Evolutionary conservation across 768 basidiomycete species (phyloP), one percentile per base, ranked within the genome.

Genomic region (Leccinum uliginosum): DNA sequence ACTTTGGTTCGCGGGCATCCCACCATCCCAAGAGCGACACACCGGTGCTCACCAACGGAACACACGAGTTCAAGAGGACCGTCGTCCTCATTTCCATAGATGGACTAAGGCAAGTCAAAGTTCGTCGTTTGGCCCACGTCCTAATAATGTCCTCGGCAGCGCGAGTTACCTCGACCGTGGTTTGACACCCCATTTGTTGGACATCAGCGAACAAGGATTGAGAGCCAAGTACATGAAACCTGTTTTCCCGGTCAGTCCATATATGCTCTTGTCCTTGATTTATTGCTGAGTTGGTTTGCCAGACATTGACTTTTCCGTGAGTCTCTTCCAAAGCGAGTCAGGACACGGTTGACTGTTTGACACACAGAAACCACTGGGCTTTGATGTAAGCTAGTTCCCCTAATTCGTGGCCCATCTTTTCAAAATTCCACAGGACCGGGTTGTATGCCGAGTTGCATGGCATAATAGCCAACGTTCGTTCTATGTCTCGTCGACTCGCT

Each of bases 241-340:
- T n/a, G 70, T 93, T 7, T 95, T 95, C 62, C 94, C 94, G 6
- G 91, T 91, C 59, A 63, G 85, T 74, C 84, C 47, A 61, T 78
- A 68, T 78, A 68, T 9, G 62, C 12, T 23, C 3, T 40, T 50
- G 9, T 51, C 6, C 23, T 46, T 23, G 23, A 4, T 48, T 48
- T 29, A 19, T 29, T n/a, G 17, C 57, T 67, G 11, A 62, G 19
- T 17, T 30, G 29, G 34, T 51, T 43, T 38, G 9, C 54, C 58
- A 92, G 90, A 91, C 91, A 1, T 70, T 93, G 62, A 96, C 93
- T 3, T 96, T 96, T 65, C 94, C 93, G 84, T 92, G 67, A 79
- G 89, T 78, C 21, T 49, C 7, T 27, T 58, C 15, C 9, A 40
- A 40, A 57, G 7, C 24, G 26, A 0, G 12, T 53, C 29, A 54